Evolutionary conservation across 345 rosid species (phyloP).

Genomic region (Excoecaria agallocha): DNA sequence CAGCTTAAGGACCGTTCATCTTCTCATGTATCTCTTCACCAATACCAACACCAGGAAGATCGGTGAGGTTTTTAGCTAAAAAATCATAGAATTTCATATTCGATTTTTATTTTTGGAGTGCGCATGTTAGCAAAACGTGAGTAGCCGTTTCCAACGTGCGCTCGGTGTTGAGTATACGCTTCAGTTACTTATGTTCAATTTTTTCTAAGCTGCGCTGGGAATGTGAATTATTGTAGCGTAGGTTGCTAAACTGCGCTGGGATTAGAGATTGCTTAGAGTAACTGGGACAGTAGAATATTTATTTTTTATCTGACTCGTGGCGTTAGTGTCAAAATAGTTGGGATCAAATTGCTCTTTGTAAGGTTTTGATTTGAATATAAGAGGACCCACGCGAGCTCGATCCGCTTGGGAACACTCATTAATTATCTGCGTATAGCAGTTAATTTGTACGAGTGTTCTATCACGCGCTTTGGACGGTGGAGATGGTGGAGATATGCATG

Average conservation of each 20-base stretch:
- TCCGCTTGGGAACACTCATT: background rate
- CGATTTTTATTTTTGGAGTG: background rate
- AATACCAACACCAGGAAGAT: slow-evolving; percentile 65
- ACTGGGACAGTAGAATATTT: no score
- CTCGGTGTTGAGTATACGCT: background rate
- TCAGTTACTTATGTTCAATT: background rate
- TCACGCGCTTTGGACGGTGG: no score
- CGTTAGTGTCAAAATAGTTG: no score
- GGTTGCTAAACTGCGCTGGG: background rate
- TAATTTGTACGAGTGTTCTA: no score
- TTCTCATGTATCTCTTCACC: slow-evolving; percentile 84
- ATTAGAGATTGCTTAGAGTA: background rate
- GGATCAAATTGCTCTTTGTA: background rate
- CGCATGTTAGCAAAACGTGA: background rate
- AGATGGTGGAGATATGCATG: no score
- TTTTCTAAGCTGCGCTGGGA: background rate
- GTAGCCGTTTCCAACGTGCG: background rate
- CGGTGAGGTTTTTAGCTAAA: slow-evolving; percentile 40
- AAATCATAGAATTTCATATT: background rate
- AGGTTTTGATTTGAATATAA: background rate
- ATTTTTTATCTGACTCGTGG: background rate
- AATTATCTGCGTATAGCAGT: background rate
- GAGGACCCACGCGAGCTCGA: background rate
- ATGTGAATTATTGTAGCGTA: background rate
- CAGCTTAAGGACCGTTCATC: slow-evolving; percentile 83